Evolutionary conservation across 192 early-diverging fungal species (phyloP).

Genomic region (Haplosporangium gracile): DNA sequence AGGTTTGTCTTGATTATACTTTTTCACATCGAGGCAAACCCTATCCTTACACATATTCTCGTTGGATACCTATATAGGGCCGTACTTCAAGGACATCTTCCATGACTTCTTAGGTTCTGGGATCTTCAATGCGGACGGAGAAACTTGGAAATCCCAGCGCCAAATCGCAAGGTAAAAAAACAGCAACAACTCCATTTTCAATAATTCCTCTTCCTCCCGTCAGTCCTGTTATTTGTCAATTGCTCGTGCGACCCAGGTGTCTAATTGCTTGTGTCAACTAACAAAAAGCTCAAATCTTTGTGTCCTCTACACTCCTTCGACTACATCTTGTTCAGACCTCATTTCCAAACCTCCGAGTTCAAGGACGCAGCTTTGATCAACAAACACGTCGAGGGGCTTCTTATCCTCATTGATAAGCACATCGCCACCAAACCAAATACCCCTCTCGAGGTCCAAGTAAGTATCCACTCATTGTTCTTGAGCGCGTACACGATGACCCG

Average conservation of each 20-base stretch:
- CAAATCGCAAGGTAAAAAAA: slow-evolving; percentile 56
- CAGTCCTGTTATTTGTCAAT: neutral
- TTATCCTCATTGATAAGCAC: slow-evolving; percentile 31
- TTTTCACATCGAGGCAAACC: neutral
- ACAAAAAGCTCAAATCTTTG: too few species aligned
- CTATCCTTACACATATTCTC: neutral
- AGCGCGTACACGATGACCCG: neutral
- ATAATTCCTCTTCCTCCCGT: neutral
- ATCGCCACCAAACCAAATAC: slow-evolving; percentile 20
- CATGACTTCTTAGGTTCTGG: slow-evolving; percentile 73
- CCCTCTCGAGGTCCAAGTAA: slow-evolving; percentile 38
- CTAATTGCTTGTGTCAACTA: neutral
- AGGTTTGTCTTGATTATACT: neutral
- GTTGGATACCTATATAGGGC: slow-evolving; percentile 14
- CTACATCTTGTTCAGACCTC: slow-evolving; percentile 17
- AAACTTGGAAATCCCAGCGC: slow-evolving; percentile 71
- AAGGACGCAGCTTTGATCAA: slow-evolving; percentile 46
- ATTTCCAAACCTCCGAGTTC: slow-evolving; percentile 53
- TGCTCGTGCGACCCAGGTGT: neutral
- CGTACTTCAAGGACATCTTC: slow-evolving; percentile 56
- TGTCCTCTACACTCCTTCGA: neutral
- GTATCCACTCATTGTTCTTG: neutral
- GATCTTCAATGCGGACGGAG: slow-evolving; percentile 81
- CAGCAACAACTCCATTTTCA: neutral
- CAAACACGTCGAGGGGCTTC: slow-evolving; percentile 37